Conservation (phyloP, 345 rosid genomes). For the Eucalyptus caleyi region DNA sequence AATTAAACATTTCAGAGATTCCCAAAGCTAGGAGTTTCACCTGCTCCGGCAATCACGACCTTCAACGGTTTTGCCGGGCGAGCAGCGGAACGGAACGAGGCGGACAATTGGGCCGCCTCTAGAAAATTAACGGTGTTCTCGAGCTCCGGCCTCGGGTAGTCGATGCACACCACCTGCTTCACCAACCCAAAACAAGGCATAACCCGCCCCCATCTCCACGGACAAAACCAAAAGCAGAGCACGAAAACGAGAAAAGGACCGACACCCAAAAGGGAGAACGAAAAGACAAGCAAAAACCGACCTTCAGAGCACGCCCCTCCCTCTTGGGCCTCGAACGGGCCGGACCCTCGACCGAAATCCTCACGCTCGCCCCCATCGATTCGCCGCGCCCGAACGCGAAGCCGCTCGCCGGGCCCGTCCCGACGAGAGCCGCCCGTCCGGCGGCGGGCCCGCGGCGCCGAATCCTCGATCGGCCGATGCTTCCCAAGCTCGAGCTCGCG, state of each 20-base stretch:
- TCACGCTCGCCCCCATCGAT: slow-evolving; percentile 31
- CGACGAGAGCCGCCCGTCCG: background rate
- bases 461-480: background rate
- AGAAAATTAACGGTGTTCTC: slow-evolving; percentile 66
- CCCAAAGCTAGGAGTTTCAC: slow-evolving; percentile 4
- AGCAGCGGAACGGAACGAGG: slow-evolving; percentile 53
- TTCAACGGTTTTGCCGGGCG: slow-evolving; percentile 68
- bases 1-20: background rate
- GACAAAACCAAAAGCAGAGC: background rate
- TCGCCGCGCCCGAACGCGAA: slow-evolving; percentile 29
- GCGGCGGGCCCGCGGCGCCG: background rate
- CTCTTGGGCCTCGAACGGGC: slow-evolving; percentile 18
- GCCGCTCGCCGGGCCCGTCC: background rate
- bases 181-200: background rate
- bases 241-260: background rate
- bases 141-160: slow-evolving; percentile 79
- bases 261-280: background rate
- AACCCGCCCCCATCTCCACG: background rate
- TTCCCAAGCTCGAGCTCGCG: slow-evolving; percentile 17
- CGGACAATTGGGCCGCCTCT: slow-evolving; percentile 79
- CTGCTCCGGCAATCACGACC: slow-evolving; percentile 89
- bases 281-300: background rate
- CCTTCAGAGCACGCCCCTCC: slow-evolving; percentile 36
- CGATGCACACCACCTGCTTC: slow-evolving; percentile 65
- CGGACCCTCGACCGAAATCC: slow-evolving; percentile 10